phyloP scores from a whole-genome alignment of 371 early-diverging fungal species.

The Actinomucor elegans region DNA sequence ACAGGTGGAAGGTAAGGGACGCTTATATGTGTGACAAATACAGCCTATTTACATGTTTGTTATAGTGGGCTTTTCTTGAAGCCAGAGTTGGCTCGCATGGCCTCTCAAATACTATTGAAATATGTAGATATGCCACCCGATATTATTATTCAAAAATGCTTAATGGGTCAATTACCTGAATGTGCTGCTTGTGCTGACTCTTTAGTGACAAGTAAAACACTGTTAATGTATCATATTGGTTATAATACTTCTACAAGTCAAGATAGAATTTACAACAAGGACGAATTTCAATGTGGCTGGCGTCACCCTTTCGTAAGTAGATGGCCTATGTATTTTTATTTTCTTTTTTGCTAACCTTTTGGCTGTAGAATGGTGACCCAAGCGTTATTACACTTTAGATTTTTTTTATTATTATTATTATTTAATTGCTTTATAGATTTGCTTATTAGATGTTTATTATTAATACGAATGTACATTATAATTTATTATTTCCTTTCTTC shows the following conservation, averaged over 20 bases:
- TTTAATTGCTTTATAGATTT: background rate
- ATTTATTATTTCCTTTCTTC: background rate
- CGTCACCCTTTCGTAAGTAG: constrained; percentile 49
- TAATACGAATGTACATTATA: background rate
- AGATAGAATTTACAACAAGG: constrained; percentile 37
- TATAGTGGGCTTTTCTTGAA: constrained; percentile 40
- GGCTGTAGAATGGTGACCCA: constrained; percentile 27
- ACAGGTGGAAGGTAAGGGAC: constrained; percentile 45
- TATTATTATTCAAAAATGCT: constrained; percentile 46
- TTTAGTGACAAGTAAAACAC: constrained; percentile 42
- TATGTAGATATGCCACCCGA: constrained; percentile 37
- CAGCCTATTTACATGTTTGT: background rate
- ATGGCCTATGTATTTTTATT: background rate
- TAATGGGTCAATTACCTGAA: constrained; percentile 39
- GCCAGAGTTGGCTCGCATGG: constrained; percentile 32
- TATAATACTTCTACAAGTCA: constrained; percentile 51
- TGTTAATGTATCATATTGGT: constrained; percentile 49
- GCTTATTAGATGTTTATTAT: background rate
- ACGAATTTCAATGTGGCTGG: constrained; percentile 56
- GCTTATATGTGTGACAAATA: background rate
- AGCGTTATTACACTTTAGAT: constrained; percentile 25
- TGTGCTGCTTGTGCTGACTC: constrained; percentile 29
- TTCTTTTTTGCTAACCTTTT: background rate
- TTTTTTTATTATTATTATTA: too few relatives aligned
- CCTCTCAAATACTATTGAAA: constrained; percentile 28